A percentile compares a stretch with the other conserved stretches of the same genome.
Evolutionary conservation across 2,329 filamentous ascomycete genomes (phyloP).

Genomic region (Alternaria arborescens): DNA sequence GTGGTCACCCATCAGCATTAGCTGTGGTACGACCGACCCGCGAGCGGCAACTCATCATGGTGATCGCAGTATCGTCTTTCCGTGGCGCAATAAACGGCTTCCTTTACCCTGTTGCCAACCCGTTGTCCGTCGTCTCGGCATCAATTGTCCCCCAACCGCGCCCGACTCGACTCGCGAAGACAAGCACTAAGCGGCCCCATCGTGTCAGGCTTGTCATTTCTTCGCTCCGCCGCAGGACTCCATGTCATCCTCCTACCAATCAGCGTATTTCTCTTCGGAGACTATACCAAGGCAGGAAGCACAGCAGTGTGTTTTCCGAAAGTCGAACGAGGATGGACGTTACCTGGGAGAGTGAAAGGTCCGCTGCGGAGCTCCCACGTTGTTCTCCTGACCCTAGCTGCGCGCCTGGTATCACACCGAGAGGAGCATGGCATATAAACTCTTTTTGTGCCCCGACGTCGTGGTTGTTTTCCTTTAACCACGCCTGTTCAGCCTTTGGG

Average conservation of each 20-base stretch:
- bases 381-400: conserved; percentile 16
- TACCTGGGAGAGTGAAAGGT: conserved; percentile 22
- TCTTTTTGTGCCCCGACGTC: conserved; percentile 8
- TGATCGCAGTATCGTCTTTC: neutral
- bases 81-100: neutral
- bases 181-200: conserved; percentile 27
- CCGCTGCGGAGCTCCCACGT: conserved; percentile 32
- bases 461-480: neutral
- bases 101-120: conserved; percentile 1
- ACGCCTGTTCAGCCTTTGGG: conserved; percentile 12
- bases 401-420: conserved; percentile 11
- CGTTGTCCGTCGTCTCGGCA: conserved; percentile 9
- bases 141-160: conserved; percentile 8
- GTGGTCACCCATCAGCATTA: neutral
- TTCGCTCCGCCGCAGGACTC: conserved; percentile 13
- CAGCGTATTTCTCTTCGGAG: conserved; percentile 21
- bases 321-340: conserved; percentile 5
- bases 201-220: conserved; percentile 31
- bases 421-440: conserved; percentile 26
- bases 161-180: conserved; percentile 19
- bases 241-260: conserved; percentile 24
- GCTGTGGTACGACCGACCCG: conserved; percentile 6
- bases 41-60: neutral
- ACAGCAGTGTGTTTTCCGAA: conserved; percentile 23
- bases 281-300: conserved; percentile 27